Percentiles rank a stretch among this genome's conserved stretches.
phyloP scores from a whole-genome alignment of 176 grass and related monocot genomes.

The Themeda triandra region DNA sequence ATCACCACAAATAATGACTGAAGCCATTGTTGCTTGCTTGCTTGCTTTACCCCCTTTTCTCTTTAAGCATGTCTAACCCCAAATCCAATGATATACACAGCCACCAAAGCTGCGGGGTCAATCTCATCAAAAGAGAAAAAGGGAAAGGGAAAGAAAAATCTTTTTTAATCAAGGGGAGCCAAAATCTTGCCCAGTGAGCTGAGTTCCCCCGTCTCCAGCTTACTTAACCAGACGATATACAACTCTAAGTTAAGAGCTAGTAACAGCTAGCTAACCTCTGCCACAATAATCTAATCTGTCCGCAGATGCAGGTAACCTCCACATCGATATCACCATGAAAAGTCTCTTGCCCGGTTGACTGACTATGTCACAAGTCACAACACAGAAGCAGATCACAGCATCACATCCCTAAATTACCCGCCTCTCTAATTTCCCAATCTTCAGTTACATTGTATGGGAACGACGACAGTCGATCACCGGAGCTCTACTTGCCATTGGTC shows the following conservation, averaged over 20 bases:
- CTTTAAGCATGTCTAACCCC: not conserved
- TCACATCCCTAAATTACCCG: slow-evolving; percentile 1
- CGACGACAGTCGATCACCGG: not conserved
- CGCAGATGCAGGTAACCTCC: not conserved
- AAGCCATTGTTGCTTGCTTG: not conserved
- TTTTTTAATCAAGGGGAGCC: not conserved
- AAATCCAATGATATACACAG: slow-evolving; percentile 4
- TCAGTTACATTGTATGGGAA: not conserved
- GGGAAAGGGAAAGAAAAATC: not conserved
- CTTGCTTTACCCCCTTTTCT: not conserved
- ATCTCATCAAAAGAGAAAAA: not conserved
- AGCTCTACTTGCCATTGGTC: slow-evolving; percentile 30
- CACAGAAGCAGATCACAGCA: slow-evolving; percentile 18
- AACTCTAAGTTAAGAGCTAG: not conserved
- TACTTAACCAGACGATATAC: not conserved
- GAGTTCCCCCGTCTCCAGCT: not conserved
- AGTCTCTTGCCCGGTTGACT: not conserved
- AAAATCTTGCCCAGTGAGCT: not conserved
- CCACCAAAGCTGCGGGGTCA: not conserved
- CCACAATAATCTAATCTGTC: not conserved
- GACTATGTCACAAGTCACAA: not conserved
- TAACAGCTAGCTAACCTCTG: not conserved
- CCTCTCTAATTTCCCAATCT: not conserved
- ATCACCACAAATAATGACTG: not conserved
- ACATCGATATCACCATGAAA: not conserved